These are phyloP conservation scores for Penicillium crustosum DNA, from an alignment of 2,329 filamentous ascomycete genomes.

Conservation along the genomic window DNA sequence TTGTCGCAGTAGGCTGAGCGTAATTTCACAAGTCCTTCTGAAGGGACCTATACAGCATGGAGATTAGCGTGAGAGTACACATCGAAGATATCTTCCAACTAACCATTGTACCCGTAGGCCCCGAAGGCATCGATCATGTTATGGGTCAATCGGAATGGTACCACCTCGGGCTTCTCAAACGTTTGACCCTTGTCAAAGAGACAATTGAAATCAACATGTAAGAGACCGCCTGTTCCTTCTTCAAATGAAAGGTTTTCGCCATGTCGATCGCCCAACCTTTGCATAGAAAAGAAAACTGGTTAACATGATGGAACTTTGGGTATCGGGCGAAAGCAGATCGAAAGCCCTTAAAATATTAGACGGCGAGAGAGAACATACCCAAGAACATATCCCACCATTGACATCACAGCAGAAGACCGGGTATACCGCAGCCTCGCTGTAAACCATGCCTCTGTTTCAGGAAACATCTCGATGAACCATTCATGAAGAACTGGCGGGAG, in stretches of 20 bases:
- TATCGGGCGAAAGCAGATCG: background rate
- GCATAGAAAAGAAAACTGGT: background rate
- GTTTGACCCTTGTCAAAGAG: constrained; percentile 97
- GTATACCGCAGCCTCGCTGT: constrained; percentile 84
- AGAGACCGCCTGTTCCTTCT: constrained; percentile 86
- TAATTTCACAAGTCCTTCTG: constrained; percentile 84
- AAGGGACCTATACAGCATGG: constrained; percentile 64
- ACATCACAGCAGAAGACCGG: constrained; percentile 95
- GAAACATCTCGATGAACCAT: constrained; percentile 96
- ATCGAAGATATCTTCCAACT: constrained; percentile 2
- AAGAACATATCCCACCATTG: constrained; percentile 96
- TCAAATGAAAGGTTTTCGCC: constrained; percentile 96
- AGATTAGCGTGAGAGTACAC: constrained; percentile 4
- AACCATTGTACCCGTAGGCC: constrained; percentile 81
- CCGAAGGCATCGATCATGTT: constrained; percentile 99
- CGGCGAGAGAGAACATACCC: constrained; percentile 46
- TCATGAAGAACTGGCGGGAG: constrained; percentile 84
- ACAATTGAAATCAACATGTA: constrained; percentile 99
- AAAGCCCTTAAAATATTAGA: background rate
- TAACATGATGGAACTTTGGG: background rate
- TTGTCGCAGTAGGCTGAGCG: constrained; percentile 76
- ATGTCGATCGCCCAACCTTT: constrained; percentile 82
- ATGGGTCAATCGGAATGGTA: constrained; percentile 95
- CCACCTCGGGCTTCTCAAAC: constrained; percentile 89
- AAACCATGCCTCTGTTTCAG: constrained; percentile 91